Percentiles rank a stretch among this genome's conserved stretches.
Conservation (phyloP, 179 eudicot species). For the Camellia oleifera region DNA sequence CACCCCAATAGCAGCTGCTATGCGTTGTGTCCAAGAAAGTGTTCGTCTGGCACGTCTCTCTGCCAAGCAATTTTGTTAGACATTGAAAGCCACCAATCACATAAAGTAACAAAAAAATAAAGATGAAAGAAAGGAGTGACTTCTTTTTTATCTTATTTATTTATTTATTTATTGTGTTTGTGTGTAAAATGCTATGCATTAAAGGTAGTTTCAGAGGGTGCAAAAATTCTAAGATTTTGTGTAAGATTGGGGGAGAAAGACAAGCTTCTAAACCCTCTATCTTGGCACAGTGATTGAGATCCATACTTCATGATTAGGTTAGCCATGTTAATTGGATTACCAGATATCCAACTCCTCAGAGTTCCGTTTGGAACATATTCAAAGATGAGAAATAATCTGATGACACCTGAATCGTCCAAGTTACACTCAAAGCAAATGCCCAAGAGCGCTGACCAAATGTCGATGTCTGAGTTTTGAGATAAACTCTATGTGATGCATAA, state of each 20-base stretch:
- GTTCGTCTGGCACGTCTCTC: too few relatives aligned
- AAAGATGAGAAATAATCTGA: slow-evolving; percentile 58
- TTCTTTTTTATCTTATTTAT: too few relatives aligned
- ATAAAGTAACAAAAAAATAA: not conserved
- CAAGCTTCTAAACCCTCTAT: not conserved
- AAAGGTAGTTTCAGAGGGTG: too few relatives aligned
- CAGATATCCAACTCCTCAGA: slow-evolving; percentile 61
- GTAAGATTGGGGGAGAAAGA: not conserved
- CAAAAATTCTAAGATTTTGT: not conserved
- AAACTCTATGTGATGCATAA: slow-evolving; percentile 59
- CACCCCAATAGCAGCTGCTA: too few relatives aligned
- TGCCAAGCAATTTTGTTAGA: too few relatives aligned
- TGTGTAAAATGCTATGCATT: too few relatives aligned
- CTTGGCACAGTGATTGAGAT: not conserved
- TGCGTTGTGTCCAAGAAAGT: too few relatives aligned
- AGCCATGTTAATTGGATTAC: slow-evolving; percentile 28
- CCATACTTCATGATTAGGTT: not conserved
- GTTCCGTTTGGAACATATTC: slow-evolving; percentile 75
- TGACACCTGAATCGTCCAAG: slow-evolving; percentile 73
- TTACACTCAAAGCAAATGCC: slow-evolving; percentile 81
- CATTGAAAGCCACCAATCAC: not conserved
- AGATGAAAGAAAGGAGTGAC: not conserved
- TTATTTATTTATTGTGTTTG: too few relatives aligned
- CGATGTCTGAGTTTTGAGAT: slow-evolving; percentile 75
- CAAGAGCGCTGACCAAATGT: slow-evolving; percentile 69